phyloP scores from a whole-genome alignment of 1,284 basidiomycete genomes.

The Crepidotus sp. region DNA sequence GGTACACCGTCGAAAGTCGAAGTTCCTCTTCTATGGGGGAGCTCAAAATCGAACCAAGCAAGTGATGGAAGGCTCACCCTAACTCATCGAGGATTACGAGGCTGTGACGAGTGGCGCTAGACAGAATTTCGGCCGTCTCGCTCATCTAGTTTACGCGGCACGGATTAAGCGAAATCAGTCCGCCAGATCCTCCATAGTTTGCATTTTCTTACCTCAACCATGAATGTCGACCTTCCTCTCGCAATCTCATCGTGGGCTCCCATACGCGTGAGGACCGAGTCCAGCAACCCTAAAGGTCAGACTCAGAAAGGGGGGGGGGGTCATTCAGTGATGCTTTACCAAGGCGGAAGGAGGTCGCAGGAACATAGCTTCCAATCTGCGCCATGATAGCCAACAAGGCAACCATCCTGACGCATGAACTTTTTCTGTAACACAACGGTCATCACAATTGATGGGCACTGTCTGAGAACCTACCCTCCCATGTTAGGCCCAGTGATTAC shows the following conservation, averaged over 20 bases:
- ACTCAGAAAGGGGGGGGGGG: neutral
- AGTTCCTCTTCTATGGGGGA: conserved; percentile 47
- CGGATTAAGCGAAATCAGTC: too few relatives aligned
- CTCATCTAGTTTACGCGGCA: too few relatives aligned
- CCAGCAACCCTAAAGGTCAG: conserved; percentile 33
- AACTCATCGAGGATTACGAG: conserved; percentile 84
- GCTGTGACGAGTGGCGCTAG: conserved; percentile 60
- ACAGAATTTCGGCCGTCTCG: conserved; percentile 87
- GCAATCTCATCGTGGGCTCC: conserved; percentile 42
- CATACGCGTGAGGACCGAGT: conserved; percentile 84
- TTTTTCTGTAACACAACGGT: conserved; percentile 42
- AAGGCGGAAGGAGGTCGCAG: conserved; percentile 65
- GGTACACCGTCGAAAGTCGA: conserved; percentile 78
- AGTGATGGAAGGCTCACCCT: conserved; percentile 26
- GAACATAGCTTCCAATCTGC: conserved; percentile 62
- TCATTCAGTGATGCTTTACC: conserved; percentile 32
- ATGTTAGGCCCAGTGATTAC: conserved; percentile 82
- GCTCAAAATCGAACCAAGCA: neutral
- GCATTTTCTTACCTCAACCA: conserved; percentile 50
- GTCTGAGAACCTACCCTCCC: conserved; percentile 43
- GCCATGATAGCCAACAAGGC: conserved; percentile 67
- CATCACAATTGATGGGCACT: neutral
- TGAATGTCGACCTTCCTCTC: conserved; percentile 5
- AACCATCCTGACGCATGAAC: conserved; percentile 67
- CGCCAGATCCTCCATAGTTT: too few relatives aligned